A percentile compares a stretch with the other conserved stretches of the same genome.
Evolutionary conservation across 257 asterid species (phyloP).

Genomic region (Lavandula angustifolia): DNA sequence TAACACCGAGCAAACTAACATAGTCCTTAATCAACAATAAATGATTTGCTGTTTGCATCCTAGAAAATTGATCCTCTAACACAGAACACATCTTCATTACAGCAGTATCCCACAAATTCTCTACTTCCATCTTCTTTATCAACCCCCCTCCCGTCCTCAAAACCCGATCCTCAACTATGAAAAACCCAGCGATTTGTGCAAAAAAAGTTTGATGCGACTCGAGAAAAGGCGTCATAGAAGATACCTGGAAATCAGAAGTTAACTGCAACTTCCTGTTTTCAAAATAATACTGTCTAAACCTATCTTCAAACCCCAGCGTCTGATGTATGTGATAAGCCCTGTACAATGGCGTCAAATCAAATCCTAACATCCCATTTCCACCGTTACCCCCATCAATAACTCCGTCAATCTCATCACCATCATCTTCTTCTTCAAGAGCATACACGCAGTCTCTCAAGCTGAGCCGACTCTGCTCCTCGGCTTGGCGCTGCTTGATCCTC

Average conservation of each 20-base stretch:
- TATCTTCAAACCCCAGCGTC: constrained; percentile 79
- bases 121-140: constrained; percentile 84
- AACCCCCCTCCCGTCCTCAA: constrained; percentile 89
- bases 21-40: constrained; percentile 93
- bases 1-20: constrained; percentile 91
- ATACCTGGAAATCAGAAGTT: constrained; percentile 96
- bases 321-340: constrained; percentile 86
- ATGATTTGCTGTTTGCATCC: constrained; percentile 98
- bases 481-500: constrained; percentile 86
- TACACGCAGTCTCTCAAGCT: constrained; percentile 82
- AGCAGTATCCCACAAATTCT: constrained; percentile 97
- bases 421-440: constrained; percentile 89
- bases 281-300: constrained; percentile 82
- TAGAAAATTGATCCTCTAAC: constrained; percentile 93
- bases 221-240: constrained; percentile 93
- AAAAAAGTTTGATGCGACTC: constrained; percentile 94
- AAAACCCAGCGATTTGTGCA: constrained; percentile 98
- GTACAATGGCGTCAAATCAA: constrained; percentile 86
- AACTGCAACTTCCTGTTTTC: constrained; percentile 92
- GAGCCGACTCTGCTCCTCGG: constrained; percentile 96
- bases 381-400: constrained; percentile 43
- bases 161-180: constrained; percentile 91
- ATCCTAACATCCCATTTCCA: constrained; percentile 57
- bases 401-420: constrained; percentile 65
- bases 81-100: constrained; percentile 95